A percentile compares a stretch with the other conserved stretches of the same genome.
phyloP scores from a whole-genome alignment of 75 land plant genomes.

The Pseudotsuga menziesii region DNA sequence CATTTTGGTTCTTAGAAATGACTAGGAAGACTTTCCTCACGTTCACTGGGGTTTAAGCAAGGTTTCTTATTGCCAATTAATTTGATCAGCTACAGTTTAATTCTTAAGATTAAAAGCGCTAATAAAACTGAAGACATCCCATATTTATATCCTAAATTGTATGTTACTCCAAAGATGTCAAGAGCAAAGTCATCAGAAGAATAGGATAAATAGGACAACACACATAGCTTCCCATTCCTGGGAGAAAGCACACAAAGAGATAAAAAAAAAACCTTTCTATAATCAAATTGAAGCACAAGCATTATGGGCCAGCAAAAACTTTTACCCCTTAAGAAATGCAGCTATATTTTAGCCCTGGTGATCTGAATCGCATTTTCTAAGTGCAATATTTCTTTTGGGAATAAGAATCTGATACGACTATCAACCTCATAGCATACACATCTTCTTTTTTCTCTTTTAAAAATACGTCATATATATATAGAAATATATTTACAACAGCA shows the following conservation, averaged over 20 bases:
- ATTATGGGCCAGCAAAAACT: too few relatives aligned
- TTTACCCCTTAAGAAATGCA: not conserved
- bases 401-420: not conserved
- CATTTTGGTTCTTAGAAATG: not conserved
- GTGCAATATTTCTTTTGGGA: not conserved
- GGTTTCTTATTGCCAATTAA: not conserved
- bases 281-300: not conserved
- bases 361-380: not conserved
- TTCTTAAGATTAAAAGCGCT: not conserved
- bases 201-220: not conserved
- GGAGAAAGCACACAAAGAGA: not conserved
- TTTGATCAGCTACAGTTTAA: not conserved
- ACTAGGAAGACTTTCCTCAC: not conserved
- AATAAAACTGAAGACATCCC: not conserved
- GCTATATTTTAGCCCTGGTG: not conserved
- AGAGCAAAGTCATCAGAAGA: not conserved
- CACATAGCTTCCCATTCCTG: not conserved
- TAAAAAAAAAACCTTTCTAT: not conserved
- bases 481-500: not conserved
- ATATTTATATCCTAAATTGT: not conserved
- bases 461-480: too few relatives aligned
- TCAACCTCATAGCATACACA: not conserved
- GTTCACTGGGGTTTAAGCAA: not conserved
- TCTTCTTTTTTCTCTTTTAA: not conserved
- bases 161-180: not conserved